A percentile compares a stretch with the other conserved stretches of the same genome.
phyloP scores from a whole-genome alignment of 208 protist species.

The Acanthamoeba lenticulata region DNA sequence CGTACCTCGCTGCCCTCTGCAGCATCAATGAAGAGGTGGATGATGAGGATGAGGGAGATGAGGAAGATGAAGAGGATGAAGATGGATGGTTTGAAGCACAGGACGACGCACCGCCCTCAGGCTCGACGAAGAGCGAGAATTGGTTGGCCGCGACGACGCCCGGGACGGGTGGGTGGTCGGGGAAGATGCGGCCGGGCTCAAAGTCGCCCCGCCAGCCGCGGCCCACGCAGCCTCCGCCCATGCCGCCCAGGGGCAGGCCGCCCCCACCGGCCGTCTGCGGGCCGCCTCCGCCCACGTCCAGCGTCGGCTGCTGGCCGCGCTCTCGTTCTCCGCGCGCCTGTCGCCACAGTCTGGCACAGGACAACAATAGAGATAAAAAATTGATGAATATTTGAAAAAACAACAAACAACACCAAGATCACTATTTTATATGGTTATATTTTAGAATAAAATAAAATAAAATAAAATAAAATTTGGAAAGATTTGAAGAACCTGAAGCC shows the following conservation, averaged over 20 bases:
- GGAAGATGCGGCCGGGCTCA: neutral
- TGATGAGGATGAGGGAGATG: neutral
- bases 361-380: neutral
- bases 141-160: slow-evolving; percentile 60
- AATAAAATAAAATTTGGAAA: neutral
- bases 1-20: neutral
- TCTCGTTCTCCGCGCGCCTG: neutral
- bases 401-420: no score
- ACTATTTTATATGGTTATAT: no score
- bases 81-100: neutral
- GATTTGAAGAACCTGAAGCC: neutral
- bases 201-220: slow-evolving; percentile 76
- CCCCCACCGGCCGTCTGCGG: neutral
- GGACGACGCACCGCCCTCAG: neutral
- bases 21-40: no score
- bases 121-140: slow-evolving; percentile 67
- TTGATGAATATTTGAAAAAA: no score
- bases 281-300: neutral
- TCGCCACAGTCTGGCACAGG: slow-evolving; percentile 71
- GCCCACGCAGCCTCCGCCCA: slow-evolving; percentile 72
- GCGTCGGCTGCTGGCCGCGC: neutral
- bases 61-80: neutral
- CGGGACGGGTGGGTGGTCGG: neutral
- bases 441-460: neutral
- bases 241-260: slow-evolving; percentile 13